These are phyloP conservation scores for Aschersonia sp. DNA, from an alignment of 2,329 filamentous ascomycete species.

Conservation along the genomic window DNA sequence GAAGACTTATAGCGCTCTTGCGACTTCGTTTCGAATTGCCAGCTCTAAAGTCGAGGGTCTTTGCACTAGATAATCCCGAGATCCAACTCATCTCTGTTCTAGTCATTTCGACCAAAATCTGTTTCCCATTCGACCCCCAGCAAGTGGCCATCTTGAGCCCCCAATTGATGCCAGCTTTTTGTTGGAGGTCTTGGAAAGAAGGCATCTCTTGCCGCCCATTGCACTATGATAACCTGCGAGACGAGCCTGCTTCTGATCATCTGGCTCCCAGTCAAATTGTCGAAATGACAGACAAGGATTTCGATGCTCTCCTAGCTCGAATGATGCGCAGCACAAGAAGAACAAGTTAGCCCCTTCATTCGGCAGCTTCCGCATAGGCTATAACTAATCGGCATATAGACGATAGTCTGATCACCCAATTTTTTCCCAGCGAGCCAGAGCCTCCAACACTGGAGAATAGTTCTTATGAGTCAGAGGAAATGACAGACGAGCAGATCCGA, in stretches of 20 bases:
- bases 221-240: constrained; percentile 3
- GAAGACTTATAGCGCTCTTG: constrained; percentile 31
- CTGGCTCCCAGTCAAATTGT: constrained; percentile 48
- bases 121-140: constrained; percentile 57
- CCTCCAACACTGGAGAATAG: background rate
- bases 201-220: constrained; percentile 21
- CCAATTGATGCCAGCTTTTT: constrained; percentile 23
- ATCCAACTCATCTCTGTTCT: constrained; percentile 55
- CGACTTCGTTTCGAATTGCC: constrained; percentile 40
- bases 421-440: constrained; percentile 19
- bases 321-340: constrained; percentile 17
- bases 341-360: constrained; percentile 13
- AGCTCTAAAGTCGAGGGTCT: constrained; percentile 25
- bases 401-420: constrained; percentile 14
- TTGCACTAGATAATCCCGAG: constrained; percentile 54
- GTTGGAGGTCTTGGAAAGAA: constrained; percentile 59
- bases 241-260: constrained; percentile 26
- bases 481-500: background rate
- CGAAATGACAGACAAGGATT: constrained; percentile 40
- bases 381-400: constrained; percentile 7
- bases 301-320: constrained; percentile 49
- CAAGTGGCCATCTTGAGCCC: constrained; percentile 19
- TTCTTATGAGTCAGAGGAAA: background rate
- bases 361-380: background rate
- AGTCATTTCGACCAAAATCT: constrained; percentile 62